phyloP scores from a whole-genome alignment of 441 rosid genomes.

The Jatropha multifida region DNA sequence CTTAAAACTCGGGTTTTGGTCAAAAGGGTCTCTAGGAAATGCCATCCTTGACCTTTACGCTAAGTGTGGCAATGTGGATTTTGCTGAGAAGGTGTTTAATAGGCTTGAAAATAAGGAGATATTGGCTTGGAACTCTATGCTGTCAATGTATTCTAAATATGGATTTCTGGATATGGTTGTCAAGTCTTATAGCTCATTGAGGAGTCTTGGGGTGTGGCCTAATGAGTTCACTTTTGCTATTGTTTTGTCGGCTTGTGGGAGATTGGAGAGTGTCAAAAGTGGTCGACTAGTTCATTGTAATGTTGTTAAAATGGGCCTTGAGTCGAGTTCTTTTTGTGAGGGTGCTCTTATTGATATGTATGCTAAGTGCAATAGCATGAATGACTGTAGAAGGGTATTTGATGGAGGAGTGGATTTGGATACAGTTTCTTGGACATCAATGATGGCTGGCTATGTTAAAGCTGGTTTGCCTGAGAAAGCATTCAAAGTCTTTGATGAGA shows the following conservation, averaged over 20 bases:
- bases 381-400: slow-evolving; percentile 59
- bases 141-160: slow-evolving; percentile 61
- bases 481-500: slow-evolving; percentile 48
- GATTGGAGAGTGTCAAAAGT: slow-evolving; percentile 40
- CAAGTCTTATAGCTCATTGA: slow-evolving; percentile 37
- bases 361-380: slow-evolving; percentile 54
- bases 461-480: slow-evolving; percentile 71
- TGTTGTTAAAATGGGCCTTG: slow-evolving; percentile 61
- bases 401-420: slow-evolving; percentile 57
- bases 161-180: slow-evolving; percentile 43
- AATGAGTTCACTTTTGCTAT: slow-evolving; percentile 78
- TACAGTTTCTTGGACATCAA: slow-evolving; percentile 82
- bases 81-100: slow-evolving; percentile 56
- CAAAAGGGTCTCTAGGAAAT: slow-evolving; percentile 41
- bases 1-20: slow-evolving; percentile 10
- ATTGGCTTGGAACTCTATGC: slow-evolving; percentile 72
- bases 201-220: slow-evolving; percentile 41
- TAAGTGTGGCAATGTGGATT: slow-evolving; percentile 55
- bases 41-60: slow-evolving; percentile 74
- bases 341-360: slow-evolving; percentile 84
- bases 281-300: slow-evolving; percentile 64
- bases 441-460: slow-evolving; percentile 76
- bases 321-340: slow-evolving; percentile 54
- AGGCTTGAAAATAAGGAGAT: slow-evolving; percentile 51
- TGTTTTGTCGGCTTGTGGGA: slow-evolving; percentile 70